Evolutionary conservation across 2,329 filamentous ascomycete genomes (phyloP).

Genomic region (Xylariaceae sp.): DNA sequence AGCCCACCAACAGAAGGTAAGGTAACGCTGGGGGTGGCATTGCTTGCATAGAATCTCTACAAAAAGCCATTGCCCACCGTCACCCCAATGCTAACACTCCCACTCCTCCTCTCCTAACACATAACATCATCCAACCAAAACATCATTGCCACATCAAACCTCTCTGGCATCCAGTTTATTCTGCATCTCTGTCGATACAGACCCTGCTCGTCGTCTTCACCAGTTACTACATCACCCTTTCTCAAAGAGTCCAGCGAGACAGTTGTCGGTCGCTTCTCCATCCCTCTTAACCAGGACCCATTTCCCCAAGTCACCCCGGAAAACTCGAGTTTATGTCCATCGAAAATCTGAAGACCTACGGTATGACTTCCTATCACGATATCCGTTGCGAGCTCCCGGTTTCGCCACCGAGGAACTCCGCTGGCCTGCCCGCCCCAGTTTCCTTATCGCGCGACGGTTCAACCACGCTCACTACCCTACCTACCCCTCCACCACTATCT

Average conservation of each 20-base stretch:
- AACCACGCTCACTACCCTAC: too few relatives aligned
- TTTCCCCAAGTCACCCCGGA: constrained; percentile 51
- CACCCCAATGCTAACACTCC: neutral
- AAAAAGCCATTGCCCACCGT: constrained; percentile 14
- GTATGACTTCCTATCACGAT: constrained; percentile 47
- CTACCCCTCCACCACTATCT: constrained; percentile 10
- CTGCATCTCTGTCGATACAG: constrained; percentile 6
- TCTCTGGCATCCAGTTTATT: constrained; percentile 11
- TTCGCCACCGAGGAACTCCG: too few relatives aligned
- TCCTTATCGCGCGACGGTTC: neutral
- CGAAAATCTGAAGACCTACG: constrained; percentile 97
- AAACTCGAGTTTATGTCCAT: constrained; percentile 95
- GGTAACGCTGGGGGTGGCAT: neutral
- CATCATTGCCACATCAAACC: constrained; percentile 15
- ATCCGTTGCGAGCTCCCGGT: neutral
- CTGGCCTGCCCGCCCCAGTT: too few relatives aligned
- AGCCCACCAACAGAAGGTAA: neutral
- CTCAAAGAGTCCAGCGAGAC: constrained; percentile 42
- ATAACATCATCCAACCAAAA: constrained; percentile 7
- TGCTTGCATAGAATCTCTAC: constrained; percentile 5
- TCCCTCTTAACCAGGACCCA: constrained; percentile 38
- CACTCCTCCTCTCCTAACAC: constrained; percentile 6
- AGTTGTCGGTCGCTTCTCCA: constrained; percentile 46
- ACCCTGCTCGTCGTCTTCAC: constrained; percentile 14
- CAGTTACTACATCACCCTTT: constrained; percentile 6